These are phyloP conservation scores for Fraxinus pennsylvanica DNA, from an alignment of 257 asterid species.

Conservation along the genomic window DNA sequence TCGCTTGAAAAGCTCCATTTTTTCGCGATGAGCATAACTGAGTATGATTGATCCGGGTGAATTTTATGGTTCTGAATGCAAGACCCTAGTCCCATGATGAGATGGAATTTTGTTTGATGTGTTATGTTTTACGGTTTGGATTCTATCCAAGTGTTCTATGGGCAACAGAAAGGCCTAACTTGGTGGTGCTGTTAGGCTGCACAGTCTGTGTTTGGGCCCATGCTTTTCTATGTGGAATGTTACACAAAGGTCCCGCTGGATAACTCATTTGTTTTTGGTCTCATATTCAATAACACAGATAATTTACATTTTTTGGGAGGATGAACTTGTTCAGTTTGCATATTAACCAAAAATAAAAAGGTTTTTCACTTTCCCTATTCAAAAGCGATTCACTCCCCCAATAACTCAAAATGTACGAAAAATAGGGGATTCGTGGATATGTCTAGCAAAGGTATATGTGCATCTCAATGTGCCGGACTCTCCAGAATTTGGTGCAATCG, in stretches of 20 bases:
- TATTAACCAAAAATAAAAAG: not conserved
- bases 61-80: slow-evolving; percentile 15
- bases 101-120: not conserved
- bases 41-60: slow-evolving; percentile 13
- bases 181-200: not conserved
- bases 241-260: slow-evolving; percentile 10
- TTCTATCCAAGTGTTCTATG: not conserved
- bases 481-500: not conserved
- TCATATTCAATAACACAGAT: not conserved
- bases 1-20: slow-evolving; percentile 15
- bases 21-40: slow-evolving; percentile 8
- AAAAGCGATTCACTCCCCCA: too few relatives aligned
- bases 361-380: not conserved
- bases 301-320: not conserved
- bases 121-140: not conserved
- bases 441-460: not conserved
- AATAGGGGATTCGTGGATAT: not conserved
- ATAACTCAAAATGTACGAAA: too few relatives aligned
- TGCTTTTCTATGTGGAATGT: not conserved
- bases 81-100: slow-evolving; percentile 6
- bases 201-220: slow-evolving; percentile 4
- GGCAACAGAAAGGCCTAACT: slow-evolving; percentile 6
- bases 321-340: not conserved
- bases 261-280: slow-evolving; percentile 14
- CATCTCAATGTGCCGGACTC: not conserved